These are phyloP conservation scores for Eimeria necatrix DNA, from an alignment of 169 alveolate genomes.

Conservation along the genomic window DNA sequence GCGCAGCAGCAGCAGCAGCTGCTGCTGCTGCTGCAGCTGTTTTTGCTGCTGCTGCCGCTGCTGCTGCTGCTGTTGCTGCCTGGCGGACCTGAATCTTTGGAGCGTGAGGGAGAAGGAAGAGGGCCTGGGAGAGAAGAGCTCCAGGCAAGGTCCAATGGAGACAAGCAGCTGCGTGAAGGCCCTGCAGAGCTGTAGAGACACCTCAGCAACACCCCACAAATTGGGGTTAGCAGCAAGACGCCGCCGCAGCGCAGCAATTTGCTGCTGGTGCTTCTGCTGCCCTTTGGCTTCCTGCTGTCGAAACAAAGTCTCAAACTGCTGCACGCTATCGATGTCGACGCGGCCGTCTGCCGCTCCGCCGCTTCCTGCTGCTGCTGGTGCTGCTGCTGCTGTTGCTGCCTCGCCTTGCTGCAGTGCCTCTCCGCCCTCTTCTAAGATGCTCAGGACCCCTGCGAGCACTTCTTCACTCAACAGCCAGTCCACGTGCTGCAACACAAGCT, in stretches of 20 bases:
- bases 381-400: conserved; percentile 41
- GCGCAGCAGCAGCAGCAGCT: neutral
- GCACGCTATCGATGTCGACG: conserved; percentile 55
- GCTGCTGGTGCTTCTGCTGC: conserved; percentile 30
- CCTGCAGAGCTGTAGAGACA: conserved; percentile 70
- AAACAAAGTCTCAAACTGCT: conserved; percentile 2
- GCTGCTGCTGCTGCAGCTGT: neutral
- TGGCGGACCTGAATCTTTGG: conserved; percentile 59
- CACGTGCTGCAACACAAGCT: conserved; percentile 68
- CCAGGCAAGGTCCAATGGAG: conserved; percentile 78
- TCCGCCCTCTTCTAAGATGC: conserved; percentile 48
- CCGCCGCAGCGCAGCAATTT: neutral
- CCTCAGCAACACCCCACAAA: conserved; percentile 62
- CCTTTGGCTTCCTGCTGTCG: conserved; percentile 11
- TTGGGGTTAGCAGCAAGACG: neutral
- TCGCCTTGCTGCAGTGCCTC: conserved; percentile 44
- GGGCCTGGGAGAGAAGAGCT: conserved; percentile 74
- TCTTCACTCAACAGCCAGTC: conserved; percentile 66
- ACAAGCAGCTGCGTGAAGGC: conserved; percentile 65
- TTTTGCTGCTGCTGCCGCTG: neutral
- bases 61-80: neutral
- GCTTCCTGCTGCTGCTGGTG: conserved; percentile 15
- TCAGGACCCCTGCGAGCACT: conserved; percentile 8
- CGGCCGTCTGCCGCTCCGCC: conserved; percentile 53
- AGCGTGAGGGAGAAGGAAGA: conserved; percentile 69